phyloP scores from a whole-genome alignment of 495 filamentous ascomycete species.

The Penicillium egyptiacum region DNA sequence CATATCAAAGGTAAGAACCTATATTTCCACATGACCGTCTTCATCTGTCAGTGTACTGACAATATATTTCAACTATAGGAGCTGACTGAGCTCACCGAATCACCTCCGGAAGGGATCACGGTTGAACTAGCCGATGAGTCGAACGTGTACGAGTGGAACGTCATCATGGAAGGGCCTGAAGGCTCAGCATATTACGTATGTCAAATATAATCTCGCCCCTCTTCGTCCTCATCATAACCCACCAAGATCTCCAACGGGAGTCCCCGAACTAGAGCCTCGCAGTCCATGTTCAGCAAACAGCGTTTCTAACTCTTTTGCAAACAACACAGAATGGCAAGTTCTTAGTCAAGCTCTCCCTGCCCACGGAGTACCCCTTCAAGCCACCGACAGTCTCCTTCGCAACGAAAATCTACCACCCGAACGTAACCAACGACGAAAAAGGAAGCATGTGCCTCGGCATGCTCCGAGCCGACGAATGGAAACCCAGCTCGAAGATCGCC shows the following conservation, averaged over 20 bases:
- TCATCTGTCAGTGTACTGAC: slow-evolving; percentile 6
- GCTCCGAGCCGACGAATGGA: slow-evolving; percentile 90
- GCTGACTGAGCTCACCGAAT: slow-evolving; percentile 62
- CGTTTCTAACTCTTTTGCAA: slow-evolving; percentile 6
- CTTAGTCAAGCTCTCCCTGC: slow-evolving; percentile 72
- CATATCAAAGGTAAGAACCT: slow-evolving; percentile 55
- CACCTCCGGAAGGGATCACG: slow-evolving; percentile 64
- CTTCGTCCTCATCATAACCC: neutral
- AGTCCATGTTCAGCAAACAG: neutral
- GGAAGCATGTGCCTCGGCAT: slow-evolving; percentile 91
- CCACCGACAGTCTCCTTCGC: slow-evolving; percentile 81
- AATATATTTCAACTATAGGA: slow-evolving; percentile 52
- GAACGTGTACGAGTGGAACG: slow-evolving; percentile 84
- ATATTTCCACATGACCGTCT: neutral
- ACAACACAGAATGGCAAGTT: slow-evolving; percentile 70
- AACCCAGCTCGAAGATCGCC: slow-evolving; percentile 76
- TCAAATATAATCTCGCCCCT: neutral
- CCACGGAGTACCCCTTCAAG: slow-evolving; percentile 92
- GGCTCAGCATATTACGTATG: slow-evolving; percentile 70
- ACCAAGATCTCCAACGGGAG: neutral
- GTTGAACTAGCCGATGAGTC: slow-evolving; percentile 64
- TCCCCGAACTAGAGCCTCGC: neutral
- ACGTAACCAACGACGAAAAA: slow-evolving; percentile 90
- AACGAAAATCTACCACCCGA: slow-evolving; percentile 98
- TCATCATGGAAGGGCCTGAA: slow-evolving; percentile 72